These are phyloP conservation scores for Cardiospermum halicacabum DNA, from an alignment of 345 rosid genomes.

Conservation along the genomic window DNA sequence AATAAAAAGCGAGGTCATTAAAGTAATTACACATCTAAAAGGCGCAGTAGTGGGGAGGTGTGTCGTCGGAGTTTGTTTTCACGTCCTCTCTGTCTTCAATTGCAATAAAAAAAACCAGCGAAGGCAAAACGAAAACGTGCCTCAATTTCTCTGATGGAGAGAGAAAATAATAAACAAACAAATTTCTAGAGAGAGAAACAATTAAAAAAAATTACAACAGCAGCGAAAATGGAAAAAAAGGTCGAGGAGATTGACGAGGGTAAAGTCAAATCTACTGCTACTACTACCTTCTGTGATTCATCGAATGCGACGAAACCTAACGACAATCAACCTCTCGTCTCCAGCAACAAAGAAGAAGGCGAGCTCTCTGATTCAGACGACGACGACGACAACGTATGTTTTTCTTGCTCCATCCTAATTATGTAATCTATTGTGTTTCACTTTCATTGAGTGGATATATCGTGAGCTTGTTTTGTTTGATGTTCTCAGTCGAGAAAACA, in stretches of 20 bases:
- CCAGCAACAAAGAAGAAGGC: slow-evolving; percentile 65
- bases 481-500: slow-evolving; percentile 6
- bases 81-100: not conserved
- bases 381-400: slow-evolving; percentile 53
- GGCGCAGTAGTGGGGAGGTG: not conserved
- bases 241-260: slow-evolving; percentile 17
- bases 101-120: not conserved
- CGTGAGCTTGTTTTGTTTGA: not conserved
- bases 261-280: not conserved
- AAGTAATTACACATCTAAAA: not conserved
- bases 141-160: not conserved
- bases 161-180: not conserved
- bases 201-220: not conserved
- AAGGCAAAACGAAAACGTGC: not conserved
- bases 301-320: slow-evolving; percentile 24
- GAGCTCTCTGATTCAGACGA: slow-evolving; percentile 71
- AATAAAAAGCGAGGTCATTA: not conserved
- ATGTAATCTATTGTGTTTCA: not conserved
- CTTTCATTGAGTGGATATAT: not conserved
- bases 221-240: not conserved
- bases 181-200: slow-evolving; percentile 10
- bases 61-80: not conserved
- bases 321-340: slow-evolving; percentile 10
- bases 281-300: slow-evolving; percentile 3
- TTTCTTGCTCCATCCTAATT: not conserved